Percentiles rank a stretch among this genome's conserved stretches.
These are phyloP conservation scores for Scedosporium apiospermum DNA, from an alignment of 2,329 filamentous ascomycete genomes.

Conservation along the genomic window DNA sequence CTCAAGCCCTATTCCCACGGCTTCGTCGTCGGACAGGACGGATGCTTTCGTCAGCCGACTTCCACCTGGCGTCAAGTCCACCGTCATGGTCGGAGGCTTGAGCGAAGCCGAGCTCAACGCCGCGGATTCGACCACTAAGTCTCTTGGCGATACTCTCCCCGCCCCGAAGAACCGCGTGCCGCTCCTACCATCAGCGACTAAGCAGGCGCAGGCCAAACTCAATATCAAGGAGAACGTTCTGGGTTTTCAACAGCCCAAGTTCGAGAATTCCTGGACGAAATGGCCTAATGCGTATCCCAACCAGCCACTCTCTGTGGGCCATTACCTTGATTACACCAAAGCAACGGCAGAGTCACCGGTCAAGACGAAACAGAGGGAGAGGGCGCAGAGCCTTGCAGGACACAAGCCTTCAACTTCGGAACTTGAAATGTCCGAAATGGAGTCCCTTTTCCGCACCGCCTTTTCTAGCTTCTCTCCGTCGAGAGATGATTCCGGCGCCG, in stretches of 20 bases:
- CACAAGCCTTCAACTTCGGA: slow-evolving; percentile 47
- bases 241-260: slow-evolving; percentile 43
- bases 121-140: slow-evolving; percentile 25
- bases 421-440: slow-evolving; percentile 56
- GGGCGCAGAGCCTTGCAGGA: slow-evolving; percentile 57
- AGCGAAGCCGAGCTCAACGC: not conserved
- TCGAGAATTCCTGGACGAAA: slow-evolving; percentile 44
- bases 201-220: slow-evolving; percentile 46
- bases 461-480: slow-evolving; percentile 75
- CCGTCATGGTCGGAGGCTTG: not conserved
- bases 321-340: slow-evolving; percentile 63
- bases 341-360: slow-evolving; percentile 44
- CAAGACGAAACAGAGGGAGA: slow-evolving; percentile 59
- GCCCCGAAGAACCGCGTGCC: slow-evolving; percentile 36
- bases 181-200: slow-evolving; percentile 55
- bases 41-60: not conserved
- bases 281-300: slow-evolving; percentile 54
- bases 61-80: not conserved
- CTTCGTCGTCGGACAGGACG: not conserved
- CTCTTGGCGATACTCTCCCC: slow-evolving; percentile 57
- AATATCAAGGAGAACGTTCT: slow-evolving; percentile 53
- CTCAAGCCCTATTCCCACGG: not conserved
- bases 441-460: slow-evolving; percentile 64
- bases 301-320: slow-evolving; percentile 54
- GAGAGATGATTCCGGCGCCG: slow-evolving; percentile 61